These are phyloP conservation scores for Aspergillus ibericus DNA, from an alignment of 2,329 filamentous ascomycete species.

Conservation along the genomic window DNA sequence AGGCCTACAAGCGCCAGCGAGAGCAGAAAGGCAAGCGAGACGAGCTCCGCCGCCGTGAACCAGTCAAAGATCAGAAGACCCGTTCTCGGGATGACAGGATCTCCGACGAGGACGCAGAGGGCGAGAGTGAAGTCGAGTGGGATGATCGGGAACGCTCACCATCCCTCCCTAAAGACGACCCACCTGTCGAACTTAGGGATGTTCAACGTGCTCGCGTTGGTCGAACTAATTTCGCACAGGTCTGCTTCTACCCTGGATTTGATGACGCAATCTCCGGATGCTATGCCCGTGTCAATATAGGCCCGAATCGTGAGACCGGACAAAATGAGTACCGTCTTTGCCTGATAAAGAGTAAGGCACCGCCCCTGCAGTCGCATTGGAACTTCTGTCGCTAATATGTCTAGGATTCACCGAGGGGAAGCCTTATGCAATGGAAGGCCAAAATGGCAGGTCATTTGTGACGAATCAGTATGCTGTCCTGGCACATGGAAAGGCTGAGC, in stretches of 20 bases:
- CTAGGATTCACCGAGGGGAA: conserved; percentile 74
- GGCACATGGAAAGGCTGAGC: conserved; percentile 78
- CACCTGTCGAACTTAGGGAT: conserved; percentile 73
- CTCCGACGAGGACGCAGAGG: conserved; percentile 64
- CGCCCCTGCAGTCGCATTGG: neutral
- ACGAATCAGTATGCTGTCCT: conserved; percentile 83
- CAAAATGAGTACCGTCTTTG: conserved; percentile 84
- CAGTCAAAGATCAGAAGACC: conserved; percentile 56
- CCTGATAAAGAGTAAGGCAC: conserved; percentile 71
- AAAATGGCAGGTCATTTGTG: conserved; percentile 72
- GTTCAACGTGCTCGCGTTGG: conserved; percentile 82
- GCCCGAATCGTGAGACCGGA: conserved; percentile 70
- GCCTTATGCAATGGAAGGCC: conserved; percentile 76
- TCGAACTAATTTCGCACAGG: conserved; percentile 79
- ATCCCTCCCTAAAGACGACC: conserved; percentile 60
- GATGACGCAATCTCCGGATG: conserved; percentile 78
- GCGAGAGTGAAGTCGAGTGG: conserved; percentile 79
- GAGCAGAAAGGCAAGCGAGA: conserved; percentile 58
- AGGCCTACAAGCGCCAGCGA: conserved; percentile 63
- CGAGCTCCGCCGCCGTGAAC: conserved; percentile 47
- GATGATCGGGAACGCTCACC: conserved; percentile 58
- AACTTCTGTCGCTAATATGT: neutral
- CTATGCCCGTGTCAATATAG: conserved; percentile 81
- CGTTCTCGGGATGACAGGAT: conserved; percentile 62
- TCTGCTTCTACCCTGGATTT: conserved; percentile 92